Evolutionary conservation across 2,329 filamentous ascomycete species (phyloP).

Genomic region (Aspergillus eucalypticola): DNA sequence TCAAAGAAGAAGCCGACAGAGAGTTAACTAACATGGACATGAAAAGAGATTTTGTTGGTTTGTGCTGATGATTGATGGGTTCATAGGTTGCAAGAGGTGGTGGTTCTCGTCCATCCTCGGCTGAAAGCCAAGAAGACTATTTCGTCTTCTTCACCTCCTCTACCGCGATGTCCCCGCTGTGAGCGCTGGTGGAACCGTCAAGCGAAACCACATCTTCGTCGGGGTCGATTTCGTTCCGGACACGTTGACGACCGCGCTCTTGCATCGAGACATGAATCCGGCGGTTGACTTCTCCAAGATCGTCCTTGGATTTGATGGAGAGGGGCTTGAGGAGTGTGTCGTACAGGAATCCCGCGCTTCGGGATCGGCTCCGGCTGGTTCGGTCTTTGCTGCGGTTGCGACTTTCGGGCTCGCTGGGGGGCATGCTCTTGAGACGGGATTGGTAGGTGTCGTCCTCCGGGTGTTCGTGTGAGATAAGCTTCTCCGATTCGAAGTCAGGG

Average conservation of each 20-base stretch:
- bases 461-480: conserved; percentile 78
- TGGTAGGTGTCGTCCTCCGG: conserved; percentile 13
- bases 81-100: neutral
- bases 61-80: neutral
- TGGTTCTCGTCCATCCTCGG: too few species aligned
- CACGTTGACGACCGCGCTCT: conserved; percentile 21
- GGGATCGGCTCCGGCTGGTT: conserved; percentile 18
- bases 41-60: neutral
- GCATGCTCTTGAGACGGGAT: conserved; percentile 26
- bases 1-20: neutral
- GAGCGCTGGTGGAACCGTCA: conserved; percentile 3
- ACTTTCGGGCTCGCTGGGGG: conserved; percentile 15
- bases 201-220: conserved; percentile 11
- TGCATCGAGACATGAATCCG: conserved; percentile 23
- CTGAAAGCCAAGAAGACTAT: neutral
- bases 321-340: conserved; percentile 19
- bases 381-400: conserved; percentile 17
- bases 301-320: conserved; percentile 18
- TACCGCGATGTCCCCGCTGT: neutral
- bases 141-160: conserved; percentile 12
- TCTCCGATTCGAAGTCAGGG: conserved; percentile 83
- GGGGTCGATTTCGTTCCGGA: conserved; percentile 17
- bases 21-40: neutral
- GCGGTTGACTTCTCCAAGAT: conserved; percentile 19
- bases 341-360: conserved; percentile 12